Conservation (phyloP, 768 basidiomycete genomes). For the Amanita subjunquillea region DNA sequence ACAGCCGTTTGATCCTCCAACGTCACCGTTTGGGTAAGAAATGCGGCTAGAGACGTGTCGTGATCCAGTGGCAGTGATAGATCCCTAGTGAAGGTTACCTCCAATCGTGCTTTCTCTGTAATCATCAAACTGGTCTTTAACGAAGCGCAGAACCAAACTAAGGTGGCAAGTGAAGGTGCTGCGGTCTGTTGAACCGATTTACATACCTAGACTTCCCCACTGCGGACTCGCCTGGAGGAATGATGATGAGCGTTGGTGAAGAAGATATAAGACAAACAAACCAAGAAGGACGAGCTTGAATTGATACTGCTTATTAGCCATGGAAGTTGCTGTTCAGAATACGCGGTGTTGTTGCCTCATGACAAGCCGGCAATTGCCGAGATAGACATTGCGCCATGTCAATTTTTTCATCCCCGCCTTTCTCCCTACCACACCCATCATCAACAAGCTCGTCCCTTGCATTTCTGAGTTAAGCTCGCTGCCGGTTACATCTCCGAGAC, state of each 20-base stretch:
- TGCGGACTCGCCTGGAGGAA: conserved; percentile 76
- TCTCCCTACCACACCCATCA: conserved; percentile 9
- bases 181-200: conserved; percentile 13
- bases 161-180: conserved; percentile 17
- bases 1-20: conserved; percentile 84
- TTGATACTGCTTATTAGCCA: conserved; percentile 81
- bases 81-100: conserved; percentile 31
- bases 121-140: conserved; percentile 94
- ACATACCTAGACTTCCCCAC: conserved; percentile 91
- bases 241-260: conserved; percentile 7
- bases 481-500: conserved; percentile 3
- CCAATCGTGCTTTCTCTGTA: conserved; percentile 94
- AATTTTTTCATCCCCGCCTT: conserved; percentile 8
- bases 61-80: conserved; percentile 12
- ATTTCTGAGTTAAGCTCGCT: conserved; percentile 7
- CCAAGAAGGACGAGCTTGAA: conserved; percentile 97
- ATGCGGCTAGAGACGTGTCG: conserved; percentile 55
- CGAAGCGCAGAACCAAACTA: conserved; percentile 91
- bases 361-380: conserved; percentile 21
- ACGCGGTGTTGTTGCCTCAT: conserved; percentile 12
- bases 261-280: conserved; percentile 23
- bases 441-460: conserved; percentile 8
- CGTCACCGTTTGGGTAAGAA: conserved; percentile 95
- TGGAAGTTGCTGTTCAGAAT: conserved; percentile 29
- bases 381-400: conserved; percentile 7